These are phyloP conservation scores for Mycena albidolilacea DNA, from an alignment of 768 basidiomycete genomes.

Conservation along the genomic window DNA sequence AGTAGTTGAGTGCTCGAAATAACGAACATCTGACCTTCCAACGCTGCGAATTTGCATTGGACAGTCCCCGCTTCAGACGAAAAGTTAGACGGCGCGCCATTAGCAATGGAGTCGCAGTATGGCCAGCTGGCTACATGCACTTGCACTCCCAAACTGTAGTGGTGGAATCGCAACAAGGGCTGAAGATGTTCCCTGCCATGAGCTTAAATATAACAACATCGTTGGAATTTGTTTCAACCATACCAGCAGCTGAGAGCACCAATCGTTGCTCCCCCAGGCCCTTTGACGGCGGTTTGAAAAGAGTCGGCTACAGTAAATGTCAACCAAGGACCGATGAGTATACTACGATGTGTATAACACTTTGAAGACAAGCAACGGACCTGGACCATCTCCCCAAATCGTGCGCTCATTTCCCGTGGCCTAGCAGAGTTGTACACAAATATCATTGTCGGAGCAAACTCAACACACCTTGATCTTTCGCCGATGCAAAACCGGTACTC, in stretches of 20 bases:
- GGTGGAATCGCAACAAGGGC: constrained; percentile 39
- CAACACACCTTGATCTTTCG: constrained; percentile 37
- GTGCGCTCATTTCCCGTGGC: constrained; percentile 41
- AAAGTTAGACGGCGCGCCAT: constrained; percentile 31
- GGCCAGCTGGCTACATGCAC: constrained; percentile 41
- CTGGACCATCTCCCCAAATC: constrained; percentile 41
- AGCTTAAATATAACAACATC: not conserved
- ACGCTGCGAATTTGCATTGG: constrained; percentile 28
- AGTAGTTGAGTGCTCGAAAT: constrained; percentile 37
- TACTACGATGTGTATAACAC: too few species aligned
- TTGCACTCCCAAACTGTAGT: constrained; percentile 37
- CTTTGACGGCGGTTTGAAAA: constrained; percentile 35
- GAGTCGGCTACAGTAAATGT: constrained; percentile 28
- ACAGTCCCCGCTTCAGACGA: constrained; percentile 34
- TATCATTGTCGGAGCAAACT: not conserved
- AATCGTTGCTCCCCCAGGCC: constrained; percentile 28
- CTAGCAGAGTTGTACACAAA: not conserved
- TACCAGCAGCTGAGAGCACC: constrained; percentile 40
- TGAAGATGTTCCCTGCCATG: constrained; percentile 39
- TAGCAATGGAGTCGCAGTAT: constrained; percentile 25
- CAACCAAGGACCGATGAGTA: not conserved
- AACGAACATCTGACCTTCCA: constrained; percentile 42
- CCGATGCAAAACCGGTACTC: constrained; percentile 37
- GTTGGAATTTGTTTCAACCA: not conserved
- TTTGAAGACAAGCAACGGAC: not conserved